Evolutionary conservation across 2,329 filamentous ascomycete species (phyloP), one percentile per base, ranked within the genome.

Genomic region (Nigrospora osmanthi): DNA sequence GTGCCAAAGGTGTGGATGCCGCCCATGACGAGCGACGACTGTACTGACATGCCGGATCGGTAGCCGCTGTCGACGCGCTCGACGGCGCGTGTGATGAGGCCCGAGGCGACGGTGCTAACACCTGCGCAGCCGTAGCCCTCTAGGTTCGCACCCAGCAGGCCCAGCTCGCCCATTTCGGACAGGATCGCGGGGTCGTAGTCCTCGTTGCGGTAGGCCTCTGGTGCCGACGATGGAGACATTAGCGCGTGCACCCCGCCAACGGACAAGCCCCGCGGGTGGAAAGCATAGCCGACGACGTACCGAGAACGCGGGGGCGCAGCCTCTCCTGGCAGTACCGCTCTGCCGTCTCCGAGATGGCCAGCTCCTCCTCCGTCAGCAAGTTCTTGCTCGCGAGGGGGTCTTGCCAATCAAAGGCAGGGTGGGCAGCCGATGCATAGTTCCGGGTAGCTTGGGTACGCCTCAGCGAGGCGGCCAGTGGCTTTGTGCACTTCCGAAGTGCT

Each of bases 241-340:
- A 28, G 23, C 23, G 23, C 23, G 23, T 28, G 23, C 36, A 23
- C 15, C 31, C 1, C 13, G 30, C 17, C 17, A 31, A 40, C 35
- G 38, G 40, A 30, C 16, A 17, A 13, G 13, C 17, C 16, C 33
- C 9, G 12, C 16, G 15, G 15, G 31, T 16, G 12, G 19, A 16
- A 17, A 34, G 30, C 19, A 15, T 31, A 52, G 35, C 40, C 23
- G 37, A 48, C 48, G 28, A 65, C 78, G 54, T 74, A 95, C 90
- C 84, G 48, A 96, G 74, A 42, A 98, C 85, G 52, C 91, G 76
- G 42, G 93, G 93, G 36, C 87, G 71, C 69, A 98, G 74, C 48
- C 80, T 80, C 63, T 97, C 90, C 65, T 97, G 91, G 62, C 90
- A 97, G 61, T 97, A 98, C 49, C 87, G 79, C 66, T 95, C 87